Evolutionary conservation across 305 asterid genomes (phyloP), one percentile per base, ranked within the genome.

Genomic region (Galium porrigens): DNA sequence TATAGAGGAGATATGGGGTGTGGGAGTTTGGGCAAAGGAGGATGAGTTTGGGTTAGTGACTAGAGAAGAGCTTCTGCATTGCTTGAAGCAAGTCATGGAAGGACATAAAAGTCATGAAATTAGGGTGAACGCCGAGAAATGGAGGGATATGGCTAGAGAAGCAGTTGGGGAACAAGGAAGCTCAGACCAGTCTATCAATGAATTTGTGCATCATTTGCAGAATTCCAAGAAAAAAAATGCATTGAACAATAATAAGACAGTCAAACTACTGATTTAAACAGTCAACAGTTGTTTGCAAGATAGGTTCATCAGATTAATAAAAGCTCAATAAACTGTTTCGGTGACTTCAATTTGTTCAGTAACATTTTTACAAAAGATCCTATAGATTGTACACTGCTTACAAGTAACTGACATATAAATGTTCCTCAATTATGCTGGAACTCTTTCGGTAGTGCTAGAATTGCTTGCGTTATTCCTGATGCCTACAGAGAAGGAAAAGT

Each of bases 1-100:
- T 20, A 79, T 86, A n/a, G 86, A 80, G 65, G 95, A 81, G 72
- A 64, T 81, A 39, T 86, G 95, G 91, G 63, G 71, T 3, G 79
- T 84, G 18, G 95, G 95, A 6, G 64, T 84, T 5, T 74, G 95
- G 68, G 78, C 83, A 0, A 86, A 74, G 76, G 87, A 81, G 76
- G 89, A 86, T 55, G 81, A 81, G 70, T 74, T 64, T 20, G 91
- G 95, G 1, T 20, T 86, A 56, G 95, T 73, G 9, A 54, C 76
- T 44, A 80, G 76, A 11, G 84, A 79, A n/a, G 91, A 84, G 77
- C 25, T 84, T 56, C 18, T 70, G 63, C 53, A 44, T 53, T 78
- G 89, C 48, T 66, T 84, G 72, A 77, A 73, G 29, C 74, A 83
- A 58, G 86, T 83, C 66, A 80, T 78, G 88, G 77, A 70, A 58